Percentiles rank a stretch among this genome's conserved stretches.
Conservation (phyloP, 2,329 filamentous ascomycete genomes). For the Fusarium caatingaense region DNA sequence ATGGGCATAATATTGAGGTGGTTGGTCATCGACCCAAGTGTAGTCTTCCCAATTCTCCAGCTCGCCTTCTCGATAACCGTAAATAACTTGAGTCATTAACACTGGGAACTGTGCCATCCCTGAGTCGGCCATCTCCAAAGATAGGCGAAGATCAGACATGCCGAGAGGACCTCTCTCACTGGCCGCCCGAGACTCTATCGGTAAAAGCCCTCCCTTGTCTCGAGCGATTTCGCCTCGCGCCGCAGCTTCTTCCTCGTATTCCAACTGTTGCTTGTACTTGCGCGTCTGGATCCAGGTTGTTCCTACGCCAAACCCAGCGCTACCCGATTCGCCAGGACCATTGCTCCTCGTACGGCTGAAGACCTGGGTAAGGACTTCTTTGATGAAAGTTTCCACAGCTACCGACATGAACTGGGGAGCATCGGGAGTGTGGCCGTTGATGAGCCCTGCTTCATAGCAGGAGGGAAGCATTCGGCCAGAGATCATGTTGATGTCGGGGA, state of each 20-base stretch:
- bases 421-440: conserved; percentile 68
- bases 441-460: conserved; percentile 73
- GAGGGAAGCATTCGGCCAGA: conserved; percentile 74
- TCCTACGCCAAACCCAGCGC: conserved; percentile 72
- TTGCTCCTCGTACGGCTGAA: conserved; percentile 74
- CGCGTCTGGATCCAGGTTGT: conserved; percentile 81
- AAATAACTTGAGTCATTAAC: conserved; percentile 75
- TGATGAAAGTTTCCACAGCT: conserved; percentile 75
- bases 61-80: conserved; percentile 80
- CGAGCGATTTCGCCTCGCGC: conserved; percentile 78
- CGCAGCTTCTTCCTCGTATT: conserved; percentile 78
- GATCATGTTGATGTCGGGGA: conserved; percentile 72
- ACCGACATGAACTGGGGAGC: conserved; percentile 73
- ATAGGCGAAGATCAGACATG: conserved; percentile 81
- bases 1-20: conserved; percentile 42
- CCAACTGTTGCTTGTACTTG: conserved; percentile 79
- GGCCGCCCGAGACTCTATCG: conserved; percentile 82
- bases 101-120: conserved; percentile 83
- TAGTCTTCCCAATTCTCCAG: conserved; percentile 74
- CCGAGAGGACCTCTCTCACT: conserved; percentile 77
- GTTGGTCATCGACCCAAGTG: conserved; percentile 60
- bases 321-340: conserved; percentile 70
- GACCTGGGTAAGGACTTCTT: conserved; percentile 71
- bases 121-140: conserved; percentile 79
- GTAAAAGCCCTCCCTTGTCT: conserved; percentile 81